These are phyloP conservation scores for Exserohilum turcica DNA, from an alignment of 2,329 filamentous ascomycete species.

Conservation along the genomic window DNA sequence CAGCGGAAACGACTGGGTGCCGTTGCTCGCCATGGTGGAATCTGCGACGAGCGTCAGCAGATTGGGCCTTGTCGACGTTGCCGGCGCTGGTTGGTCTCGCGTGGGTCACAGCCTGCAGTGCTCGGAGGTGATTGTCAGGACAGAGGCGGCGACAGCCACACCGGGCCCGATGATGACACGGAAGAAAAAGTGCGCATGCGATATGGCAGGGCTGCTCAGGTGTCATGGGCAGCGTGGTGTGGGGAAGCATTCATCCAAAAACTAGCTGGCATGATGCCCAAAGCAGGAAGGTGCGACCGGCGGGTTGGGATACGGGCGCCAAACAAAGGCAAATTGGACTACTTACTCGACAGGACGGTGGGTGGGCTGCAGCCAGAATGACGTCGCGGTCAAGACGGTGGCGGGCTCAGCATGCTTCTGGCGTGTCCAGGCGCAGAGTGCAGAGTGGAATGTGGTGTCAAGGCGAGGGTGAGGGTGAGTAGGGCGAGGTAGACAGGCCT, in stretches of 20 bases:
- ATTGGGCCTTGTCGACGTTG: not conserved
- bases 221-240: not conserved
- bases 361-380: not conserved
- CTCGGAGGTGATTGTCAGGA: not conserved
- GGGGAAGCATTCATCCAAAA: conserved; percentile 5
- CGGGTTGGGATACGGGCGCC: conserved; percentile 1
- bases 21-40: conserved; percentile 29
- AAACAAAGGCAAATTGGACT: not conserved
- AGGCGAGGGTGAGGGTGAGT: not conserved
- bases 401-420: conserved; percentile 3
- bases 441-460: not conserved
- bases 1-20: conserved; percentile 31
- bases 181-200: not conserved
- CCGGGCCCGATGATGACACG: not conserved
- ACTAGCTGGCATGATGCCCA: conserved; percentile 1
- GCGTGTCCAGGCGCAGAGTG: not conserved
- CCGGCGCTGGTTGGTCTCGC: not conserved
- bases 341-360: not conserved
- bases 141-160: not conserved
- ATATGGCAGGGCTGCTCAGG: not conserved
- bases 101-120: not conserved
- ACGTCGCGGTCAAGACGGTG: not conserved
- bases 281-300: conserved; percentile 10
- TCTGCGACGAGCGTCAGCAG: not conserved
- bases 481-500: not conserved